These are phyloP conservation scores for Coemansia sp. DNA, from an alignment of 192 early-diverging fungal species.

Conservation along the genomic window DNA sequence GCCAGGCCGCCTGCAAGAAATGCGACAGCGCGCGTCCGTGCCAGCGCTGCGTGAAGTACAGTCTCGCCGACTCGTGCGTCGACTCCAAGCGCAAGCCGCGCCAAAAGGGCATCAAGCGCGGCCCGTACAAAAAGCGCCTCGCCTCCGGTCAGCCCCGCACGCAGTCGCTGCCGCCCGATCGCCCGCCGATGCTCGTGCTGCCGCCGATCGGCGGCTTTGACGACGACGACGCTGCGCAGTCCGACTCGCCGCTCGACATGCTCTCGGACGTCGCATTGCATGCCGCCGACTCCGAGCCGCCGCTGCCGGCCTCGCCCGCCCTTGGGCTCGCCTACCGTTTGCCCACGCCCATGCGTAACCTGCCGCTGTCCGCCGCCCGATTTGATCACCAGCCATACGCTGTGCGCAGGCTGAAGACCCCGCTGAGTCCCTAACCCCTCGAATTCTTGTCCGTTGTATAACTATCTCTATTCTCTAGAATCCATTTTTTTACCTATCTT, in stretches of 20 bases:
- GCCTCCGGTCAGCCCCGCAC: neutral
- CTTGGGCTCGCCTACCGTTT: neutral
- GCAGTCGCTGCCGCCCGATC: neutral
- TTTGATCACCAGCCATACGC: too few relatives aligned
- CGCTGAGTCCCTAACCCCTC: too few relatives aligned
- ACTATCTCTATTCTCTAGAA: too few relatives aligned
- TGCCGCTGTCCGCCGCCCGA: neutral
- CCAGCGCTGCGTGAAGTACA: slow-evolving; percentile 71
- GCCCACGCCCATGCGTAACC: neutral
- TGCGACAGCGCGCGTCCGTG: slow-evolving; percentile 86
- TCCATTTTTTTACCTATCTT: neutral
- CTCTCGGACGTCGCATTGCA: slow-evolving; percentile 16
- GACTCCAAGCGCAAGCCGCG: slow-evolving; percentile 78
- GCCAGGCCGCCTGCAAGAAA: slow-evolving; percentile 88
- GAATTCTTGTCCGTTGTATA: too few relatives aligned
- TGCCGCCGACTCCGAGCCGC: neutral
- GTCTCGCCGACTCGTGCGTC: slow-evolving; percentile 62
- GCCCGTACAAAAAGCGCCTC: slow-evolving; percentile 69
- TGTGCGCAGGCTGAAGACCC: too few relatives aligned
- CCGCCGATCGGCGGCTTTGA: neutral
- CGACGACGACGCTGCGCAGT: neutral
- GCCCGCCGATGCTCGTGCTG: neutral
- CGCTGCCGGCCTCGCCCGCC: neutral
- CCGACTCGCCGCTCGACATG: slow-evolving; percentile 12
- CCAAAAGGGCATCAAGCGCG: slow-evolving; percentile 78